These are phyloP conservation scores for Batrachochytrium dendrobatidis DNA, from an alignment of 371 early-diverging fungal species.

Conservation along the genomic window DNA sequence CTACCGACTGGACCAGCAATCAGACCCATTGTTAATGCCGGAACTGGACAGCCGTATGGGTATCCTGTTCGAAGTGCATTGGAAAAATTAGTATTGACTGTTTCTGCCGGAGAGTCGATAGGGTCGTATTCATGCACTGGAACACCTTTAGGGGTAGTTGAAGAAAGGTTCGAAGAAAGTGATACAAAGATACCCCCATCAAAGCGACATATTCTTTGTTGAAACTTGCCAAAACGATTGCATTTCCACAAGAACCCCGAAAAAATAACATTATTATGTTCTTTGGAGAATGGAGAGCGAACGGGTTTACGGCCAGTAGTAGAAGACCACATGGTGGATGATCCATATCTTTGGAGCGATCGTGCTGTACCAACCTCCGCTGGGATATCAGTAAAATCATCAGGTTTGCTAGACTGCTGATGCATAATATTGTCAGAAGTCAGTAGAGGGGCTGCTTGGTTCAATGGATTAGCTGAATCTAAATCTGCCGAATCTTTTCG, in stretches of 20 bases:
- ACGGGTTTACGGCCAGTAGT: neutral
- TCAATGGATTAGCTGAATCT: neutral
- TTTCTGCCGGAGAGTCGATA: neutral
- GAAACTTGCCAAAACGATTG: neutral
- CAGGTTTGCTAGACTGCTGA: neutral
- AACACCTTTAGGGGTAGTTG: neutral
- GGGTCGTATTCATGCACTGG: neutral
- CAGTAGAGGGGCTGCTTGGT: too few species aligned
- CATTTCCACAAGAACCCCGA: neutral
- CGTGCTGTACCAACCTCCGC: neutral
- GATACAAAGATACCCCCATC: neutral
- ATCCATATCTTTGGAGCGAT: too few species aligned
- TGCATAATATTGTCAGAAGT: too few species aligned
- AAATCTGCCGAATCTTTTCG: neutral
- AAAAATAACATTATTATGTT: neutral
- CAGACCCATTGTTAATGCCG: neutral
- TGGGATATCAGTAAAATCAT: neutral
- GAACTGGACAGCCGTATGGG: neutral
- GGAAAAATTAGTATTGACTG: neutral
- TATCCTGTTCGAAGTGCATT: neutral
- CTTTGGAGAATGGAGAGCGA: neutral
- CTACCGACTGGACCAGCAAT: neutral
- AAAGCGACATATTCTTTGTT: constrained; percentile 1
- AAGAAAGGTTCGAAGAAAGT: neutral
- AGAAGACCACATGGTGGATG: too few species aligned